Evolutionary conservation across 2,329 filamentous ascomycete species (phyloP), one percentile per base, ranked within the genome.

Genomic region (Ascocoryne sarcoides): DNA sequence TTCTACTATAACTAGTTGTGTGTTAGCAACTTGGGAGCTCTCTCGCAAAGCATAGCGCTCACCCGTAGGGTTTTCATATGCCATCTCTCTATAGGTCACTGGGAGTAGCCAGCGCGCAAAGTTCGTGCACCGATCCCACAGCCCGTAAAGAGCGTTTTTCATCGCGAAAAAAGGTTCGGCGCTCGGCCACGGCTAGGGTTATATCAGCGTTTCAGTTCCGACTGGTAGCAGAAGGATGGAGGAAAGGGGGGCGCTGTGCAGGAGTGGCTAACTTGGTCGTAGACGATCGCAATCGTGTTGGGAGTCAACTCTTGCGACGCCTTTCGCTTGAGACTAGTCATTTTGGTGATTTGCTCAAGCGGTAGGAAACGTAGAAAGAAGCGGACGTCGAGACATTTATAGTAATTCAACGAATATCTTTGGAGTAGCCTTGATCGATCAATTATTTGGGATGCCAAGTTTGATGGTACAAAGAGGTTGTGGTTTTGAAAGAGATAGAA

Each of bases 311-410:
- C 39, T 21, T 50, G 37, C 10, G 37, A 26, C 19, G 54, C 52
- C 46, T 51, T 55, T 29, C 54, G 45, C 42, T 56, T 56, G 33
- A 36, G 42, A 10, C 34, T 37, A 36, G 38, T 46, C 52, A 54
- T 54, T 38, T 48, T 42, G 44, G 39, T 16, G 35, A 43, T 19
- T 31, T 14, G 30, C 28, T 32, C 42, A 36, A 28, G 40, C 34
- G 30, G 29, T 32, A 17, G 17, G 33, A n/a, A 16, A 15, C 8
- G 12, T 10, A 34, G n/a, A 8, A n/a, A 26, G 37, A 21, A 36
- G 15, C 21, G 28, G 40, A 34, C 46, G 46, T 47, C 38, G 39
- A 47, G 21, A n/a, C n/a, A n/a, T n/a, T n/a, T n/a, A n/a, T n/a
- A n/a, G n/a, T n/a, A n/a, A n/a, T n/a, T n/a, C n/a, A n/a, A n/a